Base-by-base conservation (phyloP, 768 basidiomycete genomes). In the Cystobasidium ongulense region DNA sequence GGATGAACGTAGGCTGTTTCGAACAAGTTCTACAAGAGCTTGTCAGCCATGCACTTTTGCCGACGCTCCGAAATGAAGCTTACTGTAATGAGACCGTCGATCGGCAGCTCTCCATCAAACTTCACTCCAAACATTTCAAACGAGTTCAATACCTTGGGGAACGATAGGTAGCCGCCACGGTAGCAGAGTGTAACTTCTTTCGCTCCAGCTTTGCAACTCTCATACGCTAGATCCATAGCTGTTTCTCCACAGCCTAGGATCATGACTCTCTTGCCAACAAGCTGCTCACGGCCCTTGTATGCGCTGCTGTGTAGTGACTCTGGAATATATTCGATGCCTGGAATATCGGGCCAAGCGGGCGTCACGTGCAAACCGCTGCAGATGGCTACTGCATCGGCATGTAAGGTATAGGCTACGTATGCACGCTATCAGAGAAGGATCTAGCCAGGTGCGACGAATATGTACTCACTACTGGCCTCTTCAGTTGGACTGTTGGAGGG, bases 181-280 rank as follows among this genome's bases (percentile, higher is more conserved):
- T 85, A 82, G 75, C 86, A 87, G 36, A 88, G 80, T 7, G 84
- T 83, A 0, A 85, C 85, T 76, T 86, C 83, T 66, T 83, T 82
- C 1, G 86, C 85, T 1, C 83, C 84, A 0, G 85, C 84, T 76
- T 87, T 84, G 64, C 82, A 75, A 0, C 76, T 75, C 73, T 81
- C 82, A 72, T 83, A 83, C 0, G 78, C 85, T 21, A 88, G 79
- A 75, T 88, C 87, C 85, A 86, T 85, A 1, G 86, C 86, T 4
- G 87, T 88, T 78, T 88, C 87, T 1, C 87, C 87, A 11, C 84
- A 85, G 0, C 87, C 87, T 21, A 87, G 81, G 27, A 88, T 83
- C 81, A 87, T 81, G 25, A 88, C 84, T 27, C 82, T 81, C 75
- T 84, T 83, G 29, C 82, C 84, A 17, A 74, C 54, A 11, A 87